Percentiles rank a stretch among this genome's conserved stretches.
Evolutionary conservation across 805 yeast species (phyloP).

Genomic region (Candida odintsovae): DNA sequence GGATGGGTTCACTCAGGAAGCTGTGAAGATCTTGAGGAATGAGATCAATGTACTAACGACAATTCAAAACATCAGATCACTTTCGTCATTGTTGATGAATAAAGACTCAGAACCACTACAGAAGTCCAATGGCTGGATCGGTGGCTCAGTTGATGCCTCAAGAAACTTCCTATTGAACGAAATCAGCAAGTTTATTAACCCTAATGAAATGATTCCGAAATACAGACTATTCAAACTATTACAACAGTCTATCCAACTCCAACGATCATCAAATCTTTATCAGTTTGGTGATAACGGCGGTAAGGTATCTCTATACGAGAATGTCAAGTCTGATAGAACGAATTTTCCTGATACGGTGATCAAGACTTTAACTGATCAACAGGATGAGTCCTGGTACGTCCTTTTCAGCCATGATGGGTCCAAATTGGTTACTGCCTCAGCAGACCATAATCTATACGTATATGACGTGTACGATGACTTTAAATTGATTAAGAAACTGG

Average conservation of each 20-base stretch:
- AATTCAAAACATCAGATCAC: slow-evolving; percentile 20
- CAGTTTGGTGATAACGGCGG: slow-evolving; percentile 26
- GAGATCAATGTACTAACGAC: slow-evolving; percentile 28
- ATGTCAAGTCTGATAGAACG: slow-evolving; percentile 26
- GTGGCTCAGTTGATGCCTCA: slow-evolving; percentile 25
- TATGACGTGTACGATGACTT: slow-evolving; percentile 56
- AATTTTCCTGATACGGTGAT: slow-evolving; percentile 44
- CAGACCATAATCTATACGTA: slow-evolving; percentile 56
- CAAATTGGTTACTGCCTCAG: slow-evolving; percentile 70
- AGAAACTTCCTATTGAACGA: slow-evolving; percentile 35
- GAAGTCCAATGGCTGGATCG: slow-evolving; percentile 26
- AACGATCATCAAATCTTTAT: slow-evolving; percentile 31
- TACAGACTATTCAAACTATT: slow-evolving; percentile 44
- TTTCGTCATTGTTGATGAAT: slow-evolving; percentile 26
- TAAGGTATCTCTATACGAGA: slow-evolving; percentile 29
- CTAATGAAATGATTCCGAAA: slow-evolving; percentile 48
- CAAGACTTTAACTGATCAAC: slow-evolving; percentile 45
- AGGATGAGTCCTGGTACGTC: slow-evolving; percentile 80
- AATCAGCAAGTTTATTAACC: slow-evolving; percentile 42
- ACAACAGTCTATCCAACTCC: slow-evolving; percentile 45
- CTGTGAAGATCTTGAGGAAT: slow-evolving; percentile 33
- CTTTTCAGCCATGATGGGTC: slow-evolving; percentile 74
- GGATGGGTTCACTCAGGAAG: slow-evolving; percentile 26
- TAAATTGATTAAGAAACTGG: slow-evolving; percentile 30
- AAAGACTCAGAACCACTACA: slow-evolving; percentile 19